phyloP scores from a whole-genome alignment of 495 filamentous ascomycete species.

The Penicillium maclennaniae region DNA sequence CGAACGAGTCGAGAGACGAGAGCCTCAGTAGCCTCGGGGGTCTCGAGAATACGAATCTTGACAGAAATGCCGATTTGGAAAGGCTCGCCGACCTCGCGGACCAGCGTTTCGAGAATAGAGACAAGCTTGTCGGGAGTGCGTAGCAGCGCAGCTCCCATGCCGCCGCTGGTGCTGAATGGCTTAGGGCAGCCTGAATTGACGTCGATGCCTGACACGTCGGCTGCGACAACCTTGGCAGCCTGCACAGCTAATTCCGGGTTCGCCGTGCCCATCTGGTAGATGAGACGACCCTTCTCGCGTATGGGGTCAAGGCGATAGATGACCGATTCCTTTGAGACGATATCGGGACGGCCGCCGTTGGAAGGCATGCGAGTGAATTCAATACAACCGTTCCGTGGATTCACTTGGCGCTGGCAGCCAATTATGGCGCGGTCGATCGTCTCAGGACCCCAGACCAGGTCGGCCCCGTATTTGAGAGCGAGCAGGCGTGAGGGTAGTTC shows the following conservation, averaged over 20 bases:
- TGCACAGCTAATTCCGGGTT: conserved; percentile 74
- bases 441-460: conserved; percentile 96
- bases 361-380: conserved; percentile 78
- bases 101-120: conserved; percentile 75
- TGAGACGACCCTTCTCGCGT: conserved; percentile 64
- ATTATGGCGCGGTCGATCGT: conserved; percentile 89
- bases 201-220: conserved; percentile 88
- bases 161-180: conserved; percentile 83
- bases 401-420: conserved; percentile 71
- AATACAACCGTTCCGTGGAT: conserved; percentile 68
- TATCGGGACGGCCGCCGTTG: conserved; percentile 51
- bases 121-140: conserved; percentile 76
- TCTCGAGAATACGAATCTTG: conserved; percentile 87
- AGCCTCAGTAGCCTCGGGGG: conserved; percentile 61
- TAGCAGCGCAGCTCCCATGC: conserved; percentile 92
- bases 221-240: conserved; percentile 77
- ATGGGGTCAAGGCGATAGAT: conserved; percentile 81
- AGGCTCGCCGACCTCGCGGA: conserved; percentile 67
- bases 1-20: conserved; percentile 70
- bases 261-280: conserved; percentile 90
- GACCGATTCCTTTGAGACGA: conserved; percentile 58
- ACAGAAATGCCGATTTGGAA: conserved; percentile 89
- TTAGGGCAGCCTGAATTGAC: conserved; percentile 97
- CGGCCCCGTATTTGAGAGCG: conserved; percentile 90
- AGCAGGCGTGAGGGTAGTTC: conserved; percentile 86